phyloP scores from a whole-genome alignment of 108 stramenopile species.

The Phaeodactylum tricornutum region DNA sequence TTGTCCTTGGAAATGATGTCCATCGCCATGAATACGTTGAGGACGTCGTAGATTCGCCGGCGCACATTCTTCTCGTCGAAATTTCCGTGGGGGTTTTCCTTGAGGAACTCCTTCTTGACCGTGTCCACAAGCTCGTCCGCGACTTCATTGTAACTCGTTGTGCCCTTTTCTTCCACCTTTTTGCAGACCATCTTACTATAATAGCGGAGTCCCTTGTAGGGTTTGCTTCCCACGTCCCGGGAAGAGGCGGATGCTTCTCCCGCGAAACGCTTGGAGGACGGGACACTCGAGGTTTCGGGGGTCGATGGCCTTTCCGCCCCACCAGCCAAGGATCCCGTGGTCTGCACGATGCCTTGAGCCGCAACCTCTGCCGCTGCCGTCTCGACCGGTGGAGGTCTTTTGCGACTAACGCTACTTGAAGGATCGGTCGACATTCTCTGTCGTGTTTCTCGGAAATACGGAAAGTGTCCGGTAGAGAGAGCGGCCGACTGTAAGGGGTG shows the following conservation, averaged over 20 bases:
- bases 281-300: constrained; percentile 3
- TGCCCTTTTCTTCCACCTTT: constrained; percentile 90
- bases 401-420: too few species aligned
- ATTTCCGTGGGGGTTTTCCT: constrained; percentile 44
- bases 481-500: too few species aligned
- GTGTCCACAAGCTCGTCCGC: constrained; percentile 84
- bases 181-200: constrained; percentile 88
- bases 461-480: too few species aligned
- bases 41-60: constrained; percentile 91
- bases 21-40: constrained; percentile 95
- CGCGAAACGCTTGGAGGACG: constrained; percentile 5
- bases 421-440: too few species aligned
- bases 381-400: too few species aligned
- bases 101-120: constrained; percentile 39
- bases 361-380: too few species aligned
- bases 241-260: too few species aligned
- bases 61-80: constrained; percentile 87
- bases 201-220: constrained; percentile 77
- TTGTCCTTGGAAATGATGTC: constrained; percentile 90
- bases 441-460: too few species aligned
- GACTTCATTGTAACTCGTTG: constrained; percentile 92
- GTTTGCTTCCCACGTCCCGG: too few species aligned
- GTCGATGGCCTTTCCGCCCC: constrained; percentile 8
- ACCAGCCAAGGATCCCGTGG: neutral
- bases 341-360: too few species aligned